These are phyloP conservation scores for Coemansia pectinata DNA, from an alignment of 192 early-diverging fungal genomes.

Conservation along the genomic window DNA sequence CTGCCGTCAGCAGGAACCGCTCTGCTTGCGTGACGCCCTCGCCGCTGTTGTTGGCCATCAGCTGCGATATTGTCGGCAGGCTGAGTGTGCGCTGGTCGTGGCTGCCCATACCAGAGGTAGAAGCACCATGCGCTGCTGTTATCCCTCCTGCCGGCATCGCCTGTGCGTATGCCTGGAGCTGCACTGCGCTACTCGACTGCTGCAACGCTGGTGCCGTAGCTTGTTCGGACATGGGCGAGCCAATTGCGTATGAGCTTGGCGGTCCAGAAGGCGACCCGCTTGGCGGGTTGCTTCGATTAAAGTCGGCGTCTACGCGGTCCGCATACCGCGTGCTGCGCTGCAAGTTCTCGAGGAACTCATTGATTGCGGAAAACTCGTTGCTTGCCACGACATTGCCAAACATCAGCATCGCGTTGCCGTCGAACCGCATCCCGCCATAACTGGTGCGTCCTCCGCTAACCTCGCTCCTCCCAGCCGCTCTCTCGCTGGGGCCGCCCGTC, in stretches of 20 bases:
- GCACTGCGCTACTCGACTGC: neutral
- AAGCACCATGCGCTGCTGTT: neutral
- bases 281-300: constrained; percentile 23
- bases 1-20: constrained; percentile 85
- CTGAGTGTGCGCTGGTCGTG: constrained; percentile 20
- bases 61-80: constrained; percentile 46
- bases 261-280: constrained; percentile 34
- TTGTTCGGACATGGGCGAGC: constrained; percentile 34
- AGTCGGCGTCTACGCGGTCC: constrained; percentile 21
- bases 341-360: constrained; percentile 47
- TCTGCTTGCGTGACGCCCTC: constrained; percentile 69
- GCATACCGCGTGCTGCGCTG: constrained; percentile 35
- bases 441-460: neutral
- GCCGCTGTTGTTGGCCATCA: constrained; percentile 36
- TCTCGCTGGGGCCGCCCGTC: neutral
- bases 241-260: constrained; percentile 19
- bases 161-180: neutral
- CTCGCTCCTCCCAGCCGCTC: neutral
- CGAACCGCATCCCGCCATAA: constrained; percentile 11
- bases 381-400: constrained; percentile 49
- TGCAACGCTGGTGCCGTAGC: neutral
- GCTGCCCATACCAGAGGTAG: neutral
- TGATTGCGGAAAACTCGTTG: constrained; percentile 45
- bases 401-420: constrained; percentile 31
- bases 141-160: constrained; percentile 3